Evolutionary conservation across 371 early-diverging fungal species (phyloP).

Genomic region (Mortierella sp.): DNA sequence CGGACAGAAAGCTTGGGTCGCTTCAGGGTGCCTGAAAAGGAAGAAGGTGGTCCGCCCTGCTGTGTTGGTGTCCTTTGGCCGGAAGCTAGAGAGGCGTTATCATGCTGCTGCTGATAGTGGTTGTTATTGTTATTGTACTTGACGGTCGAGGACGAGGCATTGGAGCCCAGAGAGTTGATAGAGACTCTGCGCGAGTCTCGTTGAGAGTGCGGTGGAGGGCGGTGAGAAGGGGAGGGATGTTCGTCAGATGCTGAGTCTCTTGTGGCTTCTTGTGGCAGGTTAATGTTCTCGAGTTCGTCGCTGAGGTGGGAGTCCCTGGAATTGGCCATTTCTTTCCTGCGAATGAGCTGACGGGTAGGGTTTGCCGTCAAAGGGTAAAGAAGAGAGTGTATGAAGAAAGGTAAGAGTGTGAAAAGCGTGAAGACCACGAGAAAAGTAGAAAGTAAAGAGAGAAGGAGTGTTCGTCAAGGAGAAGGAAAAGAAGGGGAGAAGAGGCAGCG

Average conservation of each 20-base stretch:
- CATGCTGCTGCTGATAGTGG: constrained; percentile 13
- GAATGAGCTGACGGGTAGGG: neutral
- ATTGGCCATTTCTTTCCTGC: constrained; percentile 39
- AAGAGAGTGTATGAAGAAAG: neutral
- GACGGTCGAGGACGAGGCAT: constrained; percentile 43
- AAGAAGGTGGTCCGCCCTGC: neutral
- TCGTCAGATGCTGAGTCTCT: constrained; percentile 15
- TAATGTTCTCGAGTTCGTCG: constrained; percentile 52
- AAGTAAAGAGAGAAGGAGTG: neutral
- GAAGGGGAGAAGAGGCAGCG: neutral
- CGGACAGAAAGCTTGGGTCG: constrained; percentile 36
- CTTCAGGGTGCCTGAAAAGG: constrained; percentile 18
- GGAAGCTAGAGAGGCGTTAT: neutral
- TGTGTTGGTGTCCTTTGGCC: constrained; percentile 8
- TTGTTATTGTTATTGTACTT: constrained; percentile 30
- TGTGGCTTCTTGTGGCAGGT: constrained; percentile 37
- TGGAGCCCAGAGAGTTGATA: constrained; percentile 40
- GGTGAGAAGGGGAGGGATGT: constrained; percentile 7
- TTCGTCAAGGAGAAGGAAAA: constrained; percentile 7
- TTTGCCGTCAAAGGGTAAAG: neutral
- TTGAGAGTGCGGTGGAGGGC: constrained; percentile 20
- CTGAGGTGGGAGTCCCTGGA: constrained; percentile 30
- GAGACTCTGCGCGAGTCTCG: constrained; percentile 49
- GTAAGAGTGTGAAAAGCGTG: neutral
- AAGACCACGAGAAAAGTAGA: neutral